Conservation (phyloP, 495 filamentous ascomycete genomes). For the Thermothielavioides terrestris region DNA sequence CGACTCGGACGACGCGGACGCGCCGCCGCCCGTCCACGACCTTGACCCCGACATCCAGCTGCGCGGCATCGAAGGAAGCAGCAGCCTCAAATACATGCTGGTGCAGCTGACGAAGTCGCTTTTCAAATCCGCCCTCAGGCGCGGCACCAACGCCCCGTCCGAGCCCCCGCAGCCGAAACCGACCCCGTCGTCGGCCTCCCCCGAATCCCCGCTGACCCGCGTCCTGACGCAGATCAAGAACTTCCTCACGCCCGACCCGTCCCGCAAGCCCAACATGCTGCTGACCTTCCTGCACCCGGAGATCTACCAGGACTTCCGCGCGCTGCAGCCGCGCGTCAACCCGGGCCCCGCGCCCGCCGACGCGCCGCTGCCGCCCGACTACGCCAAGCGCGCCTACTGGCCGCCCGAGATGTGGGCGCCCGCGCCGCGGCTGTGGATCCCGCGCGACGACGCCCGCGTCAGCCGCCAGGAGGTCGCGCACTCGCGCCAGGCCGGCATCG, state of each 20-base stretch:
- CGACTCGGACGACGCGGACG: constrained; percentile 32
- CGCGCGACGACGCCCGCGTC: constrained; percentile 56
- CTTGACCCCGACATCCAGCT: constrained; percentile 25
- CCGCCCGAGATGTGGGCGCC: constrained; percentile 56
- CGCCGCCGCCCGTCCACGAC: constrained; percentile 15
- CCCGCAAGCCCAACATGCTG: constrained; percentile 31
- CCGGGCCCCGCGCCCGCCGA: constrained; percentile 33
- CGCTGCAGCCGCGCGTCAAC: constrained; percentile 49
- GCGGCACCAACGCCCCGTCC: background rate
- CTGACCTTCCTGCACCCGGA: constrained; percentile 58
- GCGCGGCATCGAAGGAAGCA: constrained; percentile 27
- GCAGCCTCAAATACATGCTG: constrained; percentile 20
- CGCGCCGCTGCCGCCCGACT: constrained; percentile 45
- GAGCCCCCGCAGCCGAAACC: background rate
- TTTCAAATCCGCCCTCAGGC: constrained; percentile 11
- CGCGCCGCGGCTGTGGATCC: constrained; percentile 61
- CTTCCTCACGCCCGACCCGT: constrained; percentile 15
- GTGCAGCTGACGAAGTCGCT: constrained; percentile 13
- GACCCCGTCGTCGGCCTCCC: background rate
- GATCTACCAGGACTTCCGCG: constrained; percentile 52
- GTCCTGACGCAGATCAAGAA: constrained; percentile 18
- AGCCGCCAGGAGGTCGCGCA: constrained; percentile 54
- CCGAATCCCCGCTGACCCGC: constrained; percentile 15
- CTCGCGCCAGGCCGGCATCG: constrained; percentile 43
- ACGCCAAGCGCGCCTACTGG: constrained; percentile 51